Base-by-base conservation (phyloP, 148 eudicot genomes). In the Talinum fruticosum region DNA sequence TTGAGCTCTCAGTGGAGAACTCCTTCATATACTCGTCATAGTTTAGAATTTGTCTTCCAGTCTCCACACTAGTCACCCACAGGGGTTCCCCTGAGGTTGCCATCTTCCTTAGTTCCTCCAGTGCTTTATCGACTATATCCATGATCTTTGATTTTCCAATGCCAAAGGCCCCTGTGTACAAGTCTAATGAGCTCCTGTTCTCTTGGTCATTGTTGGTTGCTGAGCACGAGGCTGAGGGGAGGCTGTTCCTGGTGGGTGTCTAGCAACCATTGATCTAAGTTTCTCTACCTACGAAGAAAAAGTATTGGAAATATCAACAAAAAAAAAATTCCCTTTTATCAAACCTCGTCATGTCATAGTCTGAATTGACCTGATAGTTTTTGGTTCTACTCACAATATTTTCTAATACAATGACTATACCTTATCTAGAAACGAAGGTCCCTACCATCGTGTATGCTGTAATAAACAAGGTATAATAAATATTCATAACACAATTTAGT, bases 41-140 rank as follows among this genome's bases (percentile, higher is more conserved):
- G 75, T 93, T 93, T 5, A 96, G 94, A 71, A 93, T 93, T 66
- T 92, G 97, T 0, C 97, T 83, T 0, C 95, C 97, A 54, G 95
- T 94, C 78, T 94, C 97, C 12, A 91, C 83, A 49, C 99, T 93
- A 35, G 76, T 81, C 14, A 96, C 72, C 99, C 99, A 96, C 75
- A 96, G 67, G 5, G 99, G 99, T 26, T 93, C 94, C 36, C 86
- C 89, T 15, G 87, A 86, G 34, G 82, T 83, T 10, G 97, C 97
- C 99, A 96, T 96, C 79, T 87, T 90, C 75, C 34, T 80, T 6
- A 96, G 85, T 77, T 94, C 97, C 44, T 94, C 95, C 77, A 84
- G 35, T 57, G 90, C 90, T 78, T 77, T 78, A 66, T 87, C 82
- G 8, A 79, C 91, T 36, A 79, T 79, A 45, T 91, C 93, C 82